A percentile compares a stretch with the other conserved stretches of the same genome.
phyloP scores from a whole-genome alignment of 2,329 filamentous ascomycete species.

The Nigrospora sphaerica region DNA sequence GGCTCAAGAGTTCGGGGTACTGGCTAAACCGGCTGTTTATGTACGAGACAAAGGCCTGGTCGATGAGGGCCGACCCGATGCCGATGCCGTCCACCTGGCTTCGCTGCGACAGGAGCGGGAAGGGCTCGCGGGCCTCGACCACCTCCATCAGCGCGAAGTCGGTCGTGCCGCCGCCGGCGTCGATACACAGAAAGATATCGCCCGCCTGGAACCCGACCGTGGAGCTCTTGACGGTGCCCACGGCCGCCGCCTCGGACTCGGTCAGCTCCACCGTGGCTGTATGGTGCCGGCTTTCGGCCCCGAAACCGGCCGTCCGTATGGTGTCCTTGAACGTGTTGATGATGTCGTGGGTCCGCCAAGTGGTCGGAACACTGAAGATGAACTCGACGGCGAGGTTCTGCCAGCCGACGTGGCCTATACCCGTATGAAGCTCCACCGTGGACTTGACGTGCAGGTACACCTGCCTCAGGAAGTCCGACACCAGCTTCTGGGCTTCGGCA shows the following conservation, averaged over 20 bases:
- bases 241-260: slow-evolving; percentile 40
- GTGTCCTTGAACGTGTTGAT: slow-evolving; percentile 44
- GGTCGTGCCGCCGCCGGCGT: slow-evolving; percentile 39
- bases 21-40: slow-evolving; percentile 27
- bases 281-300: slow-evolving; percentile 29
- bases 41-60: slow-evolving; percentile 31
- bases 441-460: slow-evolving; percentile 42
- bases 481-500: slow-evolving; percentile 36
- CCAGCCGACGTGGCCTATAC: slow-evolving; percentile 32
- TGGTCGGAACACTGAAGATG: slow-evolving; percentile 50
- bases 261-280: slow-evolving; percentile 35
- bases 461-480: slow-evolving; percentile 39
- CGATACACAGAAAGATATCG: slow-evolving; percentile 34
- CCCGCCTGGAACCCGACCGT: slow-evolving; percentile 27
- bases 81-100: slow-evolving; percentile 35
- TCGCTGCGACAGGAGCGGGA: slow-evolving; percentile 19
- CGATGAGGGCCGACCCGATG: slow-evolving; percentile 38
- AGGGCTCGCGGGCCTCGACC: slow-evolving; percentile 18
- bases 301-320: slow-evolving; percentile 41
- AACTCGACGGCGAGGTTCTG: slow-evolving; percentile 39
- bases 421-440: slow-evolving; percentile 31
- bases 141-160: slow-evolving; percentile 37
- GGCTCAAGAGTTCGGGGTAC: slow-evolving; percentile 24
- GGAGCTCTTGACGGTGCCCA: slow-evolving; percentile 36
- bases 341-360: slow-evolving; percentile 41